Percentiles rank a stretch among this genome's conserved stretches.
Conservation (phyloP, 352 stramenopile genomes). For the Globisporangium irregulare region DNA sequence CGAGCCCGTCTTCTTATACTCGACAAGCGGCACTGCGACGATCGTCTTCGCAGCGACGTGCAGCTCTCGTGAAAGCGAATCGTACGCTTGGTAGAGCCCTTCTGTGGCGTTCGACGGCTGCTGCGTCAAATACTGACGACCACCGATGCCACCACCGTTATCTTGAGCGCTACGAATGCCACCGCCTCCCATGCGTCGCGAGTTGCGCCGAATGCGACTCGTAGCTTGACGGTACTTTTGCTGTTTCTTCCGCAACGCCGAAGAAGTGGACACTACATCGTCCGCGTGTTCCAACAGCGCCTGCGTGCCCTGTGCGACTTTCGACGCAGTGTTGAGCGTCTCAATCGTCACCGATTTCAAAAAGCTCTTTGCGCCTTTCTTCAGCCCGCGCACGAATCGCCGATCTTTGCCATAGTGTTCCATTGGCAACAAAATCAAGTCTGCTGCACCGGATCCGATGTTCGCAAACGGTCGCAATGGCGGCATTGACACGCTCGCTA, state of each 20-base stretch:
- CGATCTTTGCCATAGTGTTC: slow-evolving; percentile 84
- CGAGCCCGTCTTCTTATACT: slow-evolving; percentile 90
- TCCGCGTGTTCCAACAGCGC: slow-evolving; percentile 80
- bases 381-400: slow-evolving; percentile 76
- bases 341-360: slow-evolving; percentile 87
- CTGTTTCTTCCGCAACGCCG: slow-evolving; percentile 57
- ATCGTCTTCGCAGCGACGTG: slow-evolving; percentile 87
- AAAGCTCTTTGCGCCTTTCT: slow-evolving; percentile 86
- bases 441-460: slow-evolving; percentile 78
- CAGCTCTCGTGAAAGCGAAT: slow-evolving; percentile 78
- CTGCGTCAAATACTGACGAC: slow-evolving; percentile 76
- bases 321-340: slow-evolving; percentile 82
- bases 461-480: slow-evolving; percentile 84
- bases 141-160: slow-evolving; percentile 65
- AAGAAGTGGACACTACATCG: slow-evolving; percentile 73
- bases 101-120: slow-evolving; percentile 82
- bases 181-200: slow-evolving; percentile 67
- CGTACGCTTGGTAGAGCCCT: slow-evolving; percentile 82
- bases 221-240: slow-evolving; percentile 78
- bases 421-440: slow-evolving; percentile 85
- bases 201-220: slow-evolving; percentile 80
- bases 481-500: slow-evolving; percentile 85
- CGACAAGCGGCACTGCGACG: slow-evolving; percentile 83
- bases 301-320: slow-evolving; percentile 80
- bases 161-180: slow-evolving; percentile 76